Evolutionary conservation across 805 yeast species (phyloP).

Genomic region (Kodamaea laetipori): DNA sequence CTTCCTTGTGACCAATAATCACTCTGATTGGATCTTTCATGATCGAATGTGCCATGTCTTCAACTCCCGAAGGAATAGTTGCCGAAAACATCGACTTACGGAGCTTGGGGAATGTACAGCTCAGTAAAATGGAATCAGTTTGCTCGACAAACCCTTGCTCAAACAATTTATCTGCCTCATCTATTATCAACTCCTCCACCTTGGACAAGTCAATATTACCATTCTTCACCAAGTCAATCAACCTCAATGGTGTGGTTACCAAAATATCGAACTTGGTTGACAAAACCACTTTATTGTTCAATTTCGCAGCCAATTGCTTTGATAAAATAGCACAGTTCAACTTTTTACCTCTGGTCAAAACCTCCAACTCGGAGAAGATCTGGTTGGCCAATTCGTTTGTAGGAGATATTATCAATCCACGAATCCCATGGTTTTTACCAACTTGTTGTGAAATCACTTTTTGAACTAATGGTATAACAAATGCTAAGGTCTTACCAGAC

Average conservation of each 20-base stretch:
- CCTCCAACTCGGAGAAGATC: conserved; percentile 67
- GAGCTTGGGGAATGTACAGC: conserved; percentile 52
- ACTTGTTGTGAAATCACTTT: conserved; percentile 28
- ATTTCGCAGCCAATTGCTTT: conserved; percentile 68
- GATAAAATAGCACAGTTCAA: conserved; percentile 66
- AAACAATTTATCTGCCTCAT: conserved; percentile 93
- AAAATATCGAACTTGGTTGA: conserved; percentile 73
- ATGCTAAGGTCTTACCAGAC: conserved; percentile 95
- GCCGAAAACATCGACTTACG: conserved; percentile 89
- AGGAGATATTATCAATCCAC: conserved; percentile 85
- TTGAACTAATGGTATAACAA: conserved; percentile 79
- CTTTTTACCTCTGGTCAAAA: conserved; percentile 56
- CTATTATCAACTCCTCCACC: conserved; percentile 80
- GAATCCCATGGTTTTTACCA: conserved; percentile 52
- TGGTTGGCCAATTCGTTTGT: conserved; percentile 93
- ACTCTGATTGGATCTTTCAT: conserved; percentile 86
- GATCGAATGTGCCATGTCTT: conserved; percentile 79
- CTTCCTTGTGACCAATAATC: conserved; percentile 90
- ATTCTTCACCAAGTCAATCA: conserved; percentile 73
- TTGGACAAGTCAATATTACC: conserved; percentile 60
- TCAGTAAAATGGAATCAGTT: conserved; percentile 78
- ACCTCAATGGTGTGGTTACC: conserved; percentile 85
- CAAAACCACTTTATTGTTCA: conserved; percentile 60
- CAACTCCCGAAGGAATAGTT: conserved; percentile 91
- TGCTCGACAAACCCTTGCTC: conserved; percentile 87